These are phyloP conservation scores for Auricularia heimuer DNA, from an alignment of 768 basidiomycete genomes.

Conservation along the genomic window DNA sequence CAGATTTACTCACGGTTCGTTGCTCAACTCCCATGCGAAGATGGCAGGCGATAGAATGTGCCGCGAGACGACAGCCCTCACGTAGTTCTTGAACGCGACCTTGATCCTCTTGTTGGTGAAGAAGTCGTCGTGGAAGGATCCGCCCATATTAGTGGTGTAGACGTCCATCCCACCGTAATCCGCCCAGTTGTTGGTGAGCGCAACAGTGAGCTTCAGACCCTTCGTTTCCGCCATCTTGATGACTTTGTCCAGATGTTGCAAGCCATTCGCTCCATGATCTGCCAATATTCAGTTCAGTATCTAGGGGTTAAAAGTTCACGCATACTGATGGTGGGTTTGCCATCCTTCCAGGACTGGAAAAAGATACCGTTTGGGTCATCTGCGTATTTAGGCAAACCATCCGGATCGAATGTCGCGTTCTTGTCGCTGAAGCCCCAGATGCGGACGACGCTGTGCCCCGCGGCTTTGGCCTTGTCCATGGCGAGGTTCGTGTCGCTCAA, in stretches of 20 bases:
- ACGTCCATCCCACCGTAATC: constrained; percentile 12
- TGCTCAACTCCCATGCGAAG: constrained; percentile 11
- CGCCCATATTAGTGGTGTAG: constrained; percentile 9
- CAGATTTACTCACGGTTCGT: constrained; percentile 4
- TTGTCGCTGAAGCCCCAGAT: constrained; percentile 12
- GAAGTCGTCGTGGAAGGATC: constrained; percentile 13
- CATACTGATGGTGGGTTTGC: constrained; percentile 10
- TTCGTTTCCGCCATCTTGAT: constrained; percentile 10
- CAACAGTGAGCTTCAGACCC: constrained; percentile 12
- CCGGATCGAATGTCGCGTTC: constrained; percentile 8
- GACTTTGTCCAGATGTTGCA: constrained; percentile 11
- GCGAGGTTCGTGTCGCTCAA: constrained; percentile 9
- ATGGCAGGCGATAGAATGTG: constrained; percentile 9
- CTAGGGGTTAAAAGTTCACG: background rate
- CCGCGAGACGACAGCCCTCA: constrained; percentile 10
- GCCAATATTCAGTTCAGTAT: background rate
- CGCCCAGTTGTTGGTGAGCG: constrained; percentile 13
- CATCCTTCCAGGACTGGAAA: constrained; percentile 9
- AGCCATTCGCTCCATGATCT: constrained; percentile 9
- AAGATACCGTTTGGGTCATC: constrained; percentile 11
- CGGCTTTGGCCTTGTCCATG: constrained; percentile 11
- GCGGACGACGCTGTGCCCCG: constrained; percentile 7
- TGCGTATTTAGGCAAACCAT: constrained; percentile 9
- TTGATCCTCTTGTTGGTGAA: constrained; percentile 11
- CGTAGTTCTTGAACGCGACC: constrained; percentile 12